Base-by-base conservation (phyloP, 2,329 filamentous ascomycete genomes). In the Cylindrodendrum hubeiense region DNA sequence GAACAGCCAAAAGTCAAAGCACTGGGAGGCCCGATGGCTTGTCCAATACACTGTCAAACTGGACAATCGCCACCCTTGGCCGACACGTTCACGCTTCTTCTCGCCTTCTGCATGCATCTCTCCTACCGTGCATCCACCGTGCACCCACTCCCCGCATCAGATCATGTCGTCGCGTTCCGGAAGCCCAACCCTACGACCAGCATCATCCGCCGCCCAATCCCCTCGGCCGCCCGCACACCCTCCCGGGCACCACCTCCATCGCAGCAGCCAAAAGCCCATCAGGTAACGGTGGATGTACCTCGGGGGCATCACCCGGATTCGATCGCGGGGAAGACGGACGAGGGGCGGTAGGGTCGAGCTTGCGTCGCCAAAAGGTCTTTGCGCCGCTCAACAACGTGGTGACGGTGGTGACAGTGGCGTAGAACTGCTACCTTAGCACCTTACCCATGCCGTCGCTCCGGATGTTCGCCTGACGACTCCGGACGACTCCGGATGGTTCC, bases 141-240 rank as follows among this genome's bases (percentile, higher is more conserved):
- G 19, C 21, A 39, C 54, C 15, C 21, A 50, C 43, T 44, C 54
- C 54, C 56, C 37, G 47, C 52, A 51, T 52, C 39, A 39, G 52
- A 63, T 62, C 60, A 56, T 39, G 21, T 41, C 34, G 22, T 43
- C 49, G 24, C n/a, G 44, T 59, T 59, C 46, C 56, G 46, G 56
- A 59, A 51, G 12, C 44, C 50, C 41, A 51, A 22, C 47, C 53
- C 21, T 47, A 28, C 12, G 28, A 24, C 57, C 50, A 44, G 57
- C 39, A 47, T 33, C 21, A n/a, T 28, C 47, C n/a, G 13, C 43
- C 12, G 28, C n/a, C 60, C 60, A 57, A 63, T 63, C 54, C 33
- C 9, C 19, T 39, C 43, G n/a, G 41, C 53, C 51, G 44, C 43
- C 51, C 51, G 43, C 49, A 61, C 59, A 61, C 59, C 41, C 46